Evolutionary conservation across 352 stramenopile species (phyloP), one percentile per base, ranked within the genome.

Genomic region (Phytophthora uliginosa): DNA sequence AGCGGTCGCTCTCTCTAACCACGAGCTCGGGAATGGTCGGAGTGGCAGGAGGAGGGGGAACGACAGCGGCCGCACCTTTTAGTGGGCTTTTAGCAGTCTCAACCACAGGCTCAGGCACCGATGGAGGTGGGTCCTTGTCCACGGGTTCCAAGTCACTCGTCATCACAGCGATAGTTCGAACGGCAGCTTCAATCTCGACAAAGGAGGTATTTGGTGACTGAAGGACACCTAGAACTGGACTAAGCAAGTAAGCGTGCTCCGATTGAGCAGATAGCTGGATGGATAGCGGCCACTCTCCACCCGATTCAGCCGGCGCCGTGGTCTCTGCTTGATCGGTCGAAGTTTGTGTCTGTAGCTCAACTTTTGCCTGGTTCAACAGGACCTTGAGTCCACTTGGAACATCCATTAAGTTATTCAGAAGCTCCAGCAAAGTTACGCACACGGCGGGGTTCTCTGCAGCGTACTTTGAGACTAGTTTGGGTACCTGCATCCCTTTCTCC

Each of bases 101-200:
- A 9, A 69, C 34, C 18, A 63, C 28, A 54, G 66, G 50, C 45
- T 80, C 72, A 20, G 55, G 7, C 15, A 48, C 42, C 52, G 56
- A 18, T 67, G 17, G 20, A 31, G 17, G 58, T 33, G 9, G 26
- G 18, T 74, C 63, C 17, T 69, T 59, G 10, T 71, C 59, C 7
- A 15, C 13, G 47, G 17, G 31, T 4, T 75, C 60, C 13, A 66
- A 36, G 55, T 82, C 69, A 20, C 56, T 67, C 17, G 77, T 80
- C 53, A 90, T 71, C 3, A 77, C 58, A 7, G 59, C 31, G 2
- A 88, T 59, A 0, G 73, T 75, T 17, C 50, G 63, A 12, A 88
- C 47, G 15, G 80, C 80, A 53, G 82, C 82, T 70, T 88, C 71
- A 38, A 90, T 74, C 62, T 90, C 75, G 9, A 59, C 74, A 48